Base-by-base conservation (phyloP, 2,329 filamentous ascomycete genomes). In the Colletotrichum sp. region DNA sequence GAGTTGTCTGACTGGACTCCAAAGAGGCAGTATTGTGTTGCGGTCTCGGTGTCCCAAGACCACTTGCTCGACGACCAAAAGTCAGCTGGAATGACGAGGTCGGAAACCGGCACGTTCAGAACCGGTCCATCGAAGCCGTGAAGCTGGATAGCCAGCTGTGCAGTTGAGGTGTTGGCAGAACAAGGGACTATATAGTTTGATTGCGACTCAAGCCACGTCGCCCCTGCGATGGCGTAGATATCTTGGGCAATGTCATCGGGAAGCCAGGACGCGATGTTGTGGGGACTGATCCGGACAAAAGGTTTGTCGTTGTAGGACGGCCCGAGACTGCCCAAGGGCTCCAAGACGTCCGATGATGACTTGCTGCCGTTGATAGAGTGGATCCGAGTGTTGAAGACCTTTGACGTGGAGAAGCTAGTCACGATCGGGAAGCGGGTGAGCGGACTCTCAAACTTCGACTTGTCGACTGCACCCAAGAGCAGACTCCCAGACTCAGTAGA, bases 181-280 rank as follows among this genome's bases (percentile, higher is more conserved):
- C 83, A 84, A 26, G 80, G 74, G 5, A 84, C 79, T 12, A 78
- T 61, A 64, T 77, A 78, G 16, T 62, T 12, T 3, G 28, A 18
- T 6, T 72, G 3, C 5, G 66, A 59, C 3, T 30, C 3, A 56
- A 81, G 75, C 66, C 78, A 82, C 0, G 71, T 76, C 1, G 82
- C 82, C 13, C 82, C 81, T 8, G 79, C 79, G 30, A 82, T 58
- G 8, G 66, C 32, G 78, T 81, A 83, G 10, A 84, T 79, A 30
- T 79, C 72, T 24, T 75, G 68, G 21, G 78, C 81, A 4, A 84
- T 55, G 9, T 48, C 34, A 4, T 71, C 28, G 2, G 83, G 83
- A 4, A 79, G 65, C 55, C 75, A 75, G 24, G 75, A 75, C 9
- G 76, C 8, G 26, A 34, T 32, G 55, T 24, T 64, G n/a, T 73